These are phyloP conservation scores for Neobulgaria alba DNA, from an alignment of 2,329 filamentous ascomycete species.

Conservation along the genomic window DNA sequence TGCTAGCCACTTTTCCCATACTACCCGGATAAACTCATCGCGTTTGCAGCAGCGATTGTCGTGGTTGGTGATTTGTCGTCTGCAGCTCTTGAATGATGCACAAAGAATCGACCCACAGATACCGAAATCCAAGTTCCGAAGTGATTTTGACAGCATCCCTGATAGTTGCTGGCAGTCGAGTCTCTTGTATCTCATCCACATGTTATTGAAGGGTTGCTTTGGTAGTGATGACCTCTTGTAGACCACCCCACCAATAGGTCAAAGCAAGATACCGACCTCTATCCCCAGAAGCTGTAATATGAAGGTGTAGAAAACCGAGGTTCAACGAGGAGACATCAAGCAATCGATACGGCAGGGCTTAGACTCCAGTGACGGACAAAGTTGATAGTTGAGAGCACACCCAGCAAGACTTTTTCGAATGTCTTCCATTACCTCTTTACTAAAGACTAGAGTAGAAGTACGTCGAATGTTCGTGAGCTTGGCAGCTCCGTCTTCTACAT, in stretches of 20 bases:
- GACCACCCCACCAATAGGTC: not conserved
- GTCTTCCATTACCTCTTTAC: not conserved
- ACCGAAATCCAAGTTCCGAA: not conserved
- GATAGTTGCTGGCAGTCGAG: not conserved
- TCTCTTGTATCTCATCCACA: not conserved
- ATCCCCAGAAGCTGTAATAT: not conserved
- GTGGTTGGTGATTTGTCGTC: not conserved
- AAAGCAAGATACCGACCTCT: not conserved
- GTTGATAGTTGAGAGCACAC: not conserved
- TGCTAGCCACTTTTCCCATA: not conserved
- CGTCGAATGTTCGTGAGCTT: not conserved
- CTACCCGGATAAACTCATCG: not conserved
- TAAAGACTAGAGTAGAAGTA: not conserved
- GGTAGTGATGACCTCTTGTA: not conserved
- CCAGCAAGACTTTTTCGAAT: not conserved
- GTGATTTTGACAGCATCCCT: not conserved
- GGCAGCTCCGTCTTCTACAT: not conserved
- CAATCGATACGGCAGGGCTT: not conserved
- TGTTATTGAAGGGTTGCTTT: not conserved
- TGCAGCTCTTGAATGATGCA: slow-evolving; percentile 1
- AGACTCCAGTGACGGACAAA: not conserved
- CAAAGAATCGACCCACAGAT: slow-evolving; percentile 2
- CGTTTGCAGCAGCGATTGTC: not conserved
- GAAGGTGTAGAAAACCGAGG: not conserved
- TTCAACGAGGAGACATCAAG: not conserved